Evolutionary conservation across 345 rosid species (phyloP), one percentile per base, ranked within the genome.

Genomic region (Abelmoschus esculentus): DNA sequence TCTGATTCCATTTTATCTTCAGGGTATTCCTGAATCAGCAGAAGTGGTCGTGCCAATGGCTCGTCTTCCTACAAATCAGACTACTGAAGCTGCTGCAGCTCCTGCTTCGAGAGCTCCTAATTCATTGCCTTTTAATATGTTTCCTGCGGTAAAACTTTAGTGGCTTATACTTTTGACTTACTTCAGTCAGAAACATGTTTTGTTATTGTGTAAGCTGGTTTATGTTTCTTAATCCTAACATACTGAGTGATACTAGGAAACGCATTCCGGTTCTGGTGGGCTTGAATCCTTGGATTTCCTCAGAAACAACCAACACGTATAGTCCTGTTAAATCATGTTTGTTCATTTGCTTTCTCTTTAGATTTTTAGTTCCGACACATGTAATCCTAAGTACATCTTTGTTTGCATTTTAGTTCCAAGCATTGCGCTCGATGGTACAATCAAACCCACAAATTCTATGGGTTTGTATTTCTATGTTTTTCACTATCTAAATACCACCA

Each of bases 401-500:
- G 22, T 56, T 66, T 61, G 60, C 66, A 58, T 71, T 76, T 57
- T 57, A 93, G 99, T 95, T 95, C 80, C 96, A 89, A 84, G 83
- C 90, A 61, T 77, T 95, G 85, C 96, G 97, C 3, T 77, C 93
- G 67, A 89, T 95, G 97, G 97, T 91, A 66, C 97, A 91, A 80
- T 81, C 93, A 75, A 95, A 95, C 81, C 99, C 96, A n/a, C 97
- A 89, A 78, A 95, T 95, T 79, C 82, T 93, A 66, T 97, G 91
- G 96, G 98, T 89, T 61, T 42, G 50, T 62, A 2, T 1, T 11
- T 60, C 49, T 69, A 38, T 9, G 10, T 40, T 4, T 49, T 36
- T 40, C 54, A 38, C 28, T 57, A 71, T 29, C 52, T 63, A 61
- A 10, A 50, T 46, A 61, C 7, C 34, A 36, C 18, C 12, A 61